phyloP scores from a whole-genome alignment of 305 asterid genomes.

The Fraxinus nigra region DNA sequence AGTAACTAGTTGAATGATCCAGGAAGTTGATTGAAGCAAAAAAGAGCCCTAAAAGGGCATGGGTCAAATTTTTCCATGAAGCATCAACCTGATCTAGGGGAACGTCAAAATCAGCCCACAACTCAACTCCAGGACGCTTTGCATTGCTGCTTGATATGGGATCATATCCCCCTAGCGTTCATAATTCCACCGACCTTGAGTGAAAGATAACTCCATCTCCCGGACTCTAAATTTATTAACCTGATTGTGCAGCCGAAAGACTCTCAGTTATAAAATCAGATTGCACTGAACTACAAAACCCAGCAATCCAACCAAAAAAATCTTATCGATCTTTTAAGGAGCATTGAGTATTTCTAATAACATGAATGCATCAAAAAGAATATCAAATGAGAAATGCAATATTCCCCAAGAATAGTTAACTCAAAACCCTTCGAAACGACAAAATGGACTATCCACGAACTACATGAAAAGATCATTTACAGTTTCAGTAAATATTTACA shows the following conservation, averaged over 20 bases:
- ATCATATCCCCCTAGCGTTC: conserved; percentile 88
- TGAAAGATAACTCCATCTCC: conserved; percentile 91
- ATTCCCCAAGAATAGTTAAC: not conserved
- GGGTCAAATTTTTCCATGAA: conserved; percentile 88
- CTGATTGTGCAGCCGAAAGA: conserved; percentile 38
- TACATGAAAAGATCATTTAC: not conserved
- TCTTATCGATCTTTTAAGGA: not conserved
- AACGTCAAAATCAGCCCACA: conserved; percentile 96
- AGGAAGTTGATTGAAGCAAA: conserved; percentile 97
- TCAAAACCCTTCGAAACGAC: not conserved
- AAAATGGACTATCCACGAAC: not conserved
- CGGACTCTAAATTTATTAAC: conserved; percentile 73
- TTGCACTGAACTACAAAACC: conserved; percentile 1
- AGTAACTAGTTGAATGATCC: conserved; percentile 75
- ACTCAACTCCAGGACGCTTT: conserved; percentile 96
- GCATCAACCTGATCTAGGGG: conserved; percentile 70
- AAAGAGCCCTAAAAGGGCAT: conserved; percentile 96
- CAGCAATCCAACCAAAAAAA: not conserved
- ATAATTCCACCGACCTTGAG: conserved; percentile 99
- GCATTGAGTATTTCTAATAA: not conserved
- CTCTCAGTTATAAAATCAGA: conserved; percentile 2
- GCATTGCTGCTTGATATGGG: conserved; percentile 77
- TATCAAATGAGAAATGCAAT: not conserved
- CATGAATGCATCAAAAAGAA: not conserved
- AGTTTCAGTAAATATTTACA: not conserved